Conservation (phyloP, 2,329 filamentous ascomycete genomes). For the Apiospora saccharicola region DNA sequence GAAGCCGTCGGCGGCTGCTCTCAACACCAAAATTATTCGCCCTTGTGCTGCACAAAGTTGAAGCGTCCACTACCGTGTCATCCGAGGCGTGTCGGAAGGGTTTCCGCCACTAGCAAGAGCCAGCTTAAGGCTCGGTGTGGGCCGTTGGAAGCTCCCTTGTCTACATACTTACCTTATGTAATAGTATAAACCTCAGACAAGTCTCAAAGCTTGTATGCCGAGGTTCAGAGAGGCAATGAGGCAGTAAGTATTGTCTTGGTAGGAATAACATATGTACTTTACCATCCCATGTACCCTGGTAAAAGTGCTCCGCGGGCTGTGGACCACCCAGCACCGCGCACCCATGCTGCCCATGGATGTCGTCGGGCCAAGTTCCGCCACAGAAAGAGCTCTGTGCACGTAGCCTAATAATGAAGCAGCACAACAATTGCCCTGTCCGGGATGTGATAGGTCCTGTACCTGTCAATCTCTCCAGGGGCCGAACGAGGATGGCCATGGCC, state of each 20-base stretch:
- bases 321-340: neutral
- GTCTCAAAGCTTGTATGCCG: conserved; percentile 8
- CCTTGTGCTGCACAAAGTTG: neutral
- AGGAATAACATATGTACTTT: neutral
- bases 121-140: neutral
- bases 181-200: conserved; percentile 17
- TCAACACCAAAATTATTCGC: neutral
- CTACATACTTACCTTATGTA: conserved; percentile 9
- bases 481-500: conserved; percentile 7
- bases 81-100: neutral
- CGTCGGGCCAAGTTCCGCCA: conserved; percentile 5
- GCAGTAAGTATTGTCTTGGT: conserved; percentile 7
- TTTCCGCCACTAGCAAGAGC: conserved; percentile 7
- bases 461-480: conserved; percentile 19
- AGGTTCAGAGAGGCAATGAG: neutral
- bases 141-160: neutral
- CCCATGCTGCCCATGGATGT: conserved; percentile 7
- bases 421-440: neutral
- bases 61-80: neutral
- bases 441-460: conserved; percentile 1
- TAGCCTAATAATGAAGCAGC: conserved; percentile 12
- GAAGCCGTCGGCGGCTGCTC: conserved; percentile 1
- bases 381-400: conserved; percentile 10
- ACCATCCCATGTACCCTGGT: neutral
- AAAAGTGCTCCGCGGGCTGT: conserved; percentile 1